Conservation (phyloP, 345 rosid species). For the Camelina sativa region DNA sequence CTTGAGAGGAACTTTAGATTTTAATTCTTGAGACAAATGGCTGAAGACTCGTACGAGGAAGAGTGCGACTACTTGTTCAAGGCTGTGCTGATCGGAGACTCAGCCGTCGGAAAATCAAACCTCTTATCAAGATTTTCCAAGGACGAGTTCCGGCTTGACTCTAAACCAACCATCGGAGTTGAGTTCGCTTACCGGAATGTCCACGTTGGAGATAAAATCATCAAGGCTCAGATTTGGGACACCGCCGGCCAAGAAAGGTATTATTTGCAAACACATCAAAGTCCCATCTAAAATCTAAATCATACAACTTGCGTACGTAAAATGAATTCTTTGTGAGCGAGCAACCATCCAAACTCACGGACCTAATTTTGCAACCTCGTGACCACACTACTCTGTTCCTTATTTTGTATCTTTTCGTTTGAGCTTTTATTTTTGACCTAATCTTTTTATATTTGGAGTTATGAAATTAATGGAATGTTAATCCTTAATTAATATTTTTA, state of each 20-base stretch:
- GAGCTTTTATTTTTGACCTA: neutral
- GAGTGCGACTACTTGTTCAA: slow-evolving; percentile 90
- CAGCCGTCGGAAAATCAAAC: slow-evolving; percentile 89
- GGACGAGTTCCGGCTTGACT: slow-evolving; percentile 81
- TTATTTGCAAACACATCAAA: slow-evolving; percentile 2
- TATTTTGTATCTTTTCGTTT: slow-evolving; percentile 29
- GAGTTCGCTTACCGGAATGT: slow-evolving; percentile 84
- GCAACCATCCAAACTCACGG: slow-evolving; percentile 14
- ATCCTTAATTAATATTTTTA: neutral
- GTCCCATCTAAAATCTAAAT: neutral
- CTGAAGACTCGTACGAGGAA: slow-evolving; percentile 67
- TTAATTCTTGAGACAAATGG: slow-evolving; percentile 18
- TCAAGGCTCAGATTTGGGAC: slow-evolving; percentile 95
- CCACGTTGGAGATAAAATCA: slow-evolving; percentile 71
- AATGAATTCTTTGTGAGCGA: slow-evolving; percentile 21
- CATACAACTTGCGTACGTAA: neutral
- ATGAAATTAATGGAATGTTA: neutral
- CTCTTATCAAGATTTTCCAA: slow-evolving; percentile 76
- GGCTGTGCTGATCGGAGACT: slow-evolving; percentile 81
- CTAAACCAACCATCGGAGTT: slow-evolving; percentile 92
- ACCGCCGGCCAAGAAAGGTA: slow-evolving; percentile 99
- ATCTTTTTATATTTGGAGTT: neutral
- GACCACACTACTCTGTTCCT: slow-evolving; percentile 25
- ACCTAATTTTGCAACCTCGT: slow-evolving; percentile 32
- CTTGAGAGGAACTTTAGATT: neutral